These are phyloP conservation scores for Aphanomyces euteiches DNA, from an alignment of 352 stramenopile genomes.

Conservation along the genomic window DNA sequence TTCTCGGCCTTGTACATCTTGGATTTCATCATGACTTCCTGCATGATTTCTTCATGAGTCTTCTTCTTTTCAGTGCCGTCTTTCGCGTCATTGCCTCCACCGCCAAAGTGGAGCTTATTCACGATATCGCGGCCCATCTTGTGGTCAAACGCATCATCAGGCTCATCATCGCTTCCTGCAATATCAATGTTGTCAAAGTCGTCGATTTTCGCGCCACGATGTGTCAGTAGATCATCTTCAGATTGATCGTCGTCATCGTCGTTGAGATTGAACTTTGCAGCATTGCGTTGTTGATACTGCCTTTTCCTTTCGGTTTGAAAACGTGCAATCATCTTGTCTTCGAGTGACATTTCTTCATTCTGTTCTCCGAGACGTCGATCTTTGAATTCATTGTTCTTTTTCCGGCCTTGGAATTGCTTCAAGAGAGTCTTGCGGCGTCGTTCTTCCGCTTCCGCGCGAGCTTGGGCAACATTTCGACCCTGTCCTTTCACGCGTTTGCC, in stretches of 20 bases:
- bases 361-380: conserved; percentile 84
- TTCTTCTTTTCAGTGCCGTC: conserved; percentile 51
- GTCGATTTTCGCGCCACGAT: conserved; percentile 68
- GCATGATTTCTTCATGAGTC: conserved; percentile 86
- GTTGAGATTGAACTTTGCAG: conserved; percentile 64
- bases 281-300: conserved; percentile 64
- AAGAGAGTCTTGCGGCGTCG: conserved; percentile 85
- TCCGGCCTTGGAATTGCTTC: conserved; percentile 68
- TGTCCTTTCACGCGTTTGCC: conserved; percentile 85
- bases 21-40: conserved; percentile 89
- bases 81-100: conserved; percentile 32
- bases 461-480: conserved; percentile 82
- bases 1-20: conserved; percentile 87
- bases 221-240: conserved; percentile 73
- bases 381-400: conserved; percentile 88
- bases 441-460: conserved; percentile 73
- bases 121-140: conserved; percentile 81
- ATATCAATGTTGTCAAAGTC: conserved; percentile 66
- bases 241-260: conserved; percentile 71
- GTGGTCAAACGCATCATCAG: conserved; percentile 63
- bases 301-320: conserved; percentile 87
- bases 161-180: conserved; percentile 45
- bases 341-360: conserved; percentile 78
- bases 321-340: conserved; percentile 90
- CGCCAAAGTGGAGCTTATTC: conserved; percentile 83